A percentile compares a stretch with the other conserved stretches of the same genome.
Evolutionary conservation across 2,329 filamentous ascomycete genomes (phyloP).

Genomic region (Alternaria arborescens): DNA sequence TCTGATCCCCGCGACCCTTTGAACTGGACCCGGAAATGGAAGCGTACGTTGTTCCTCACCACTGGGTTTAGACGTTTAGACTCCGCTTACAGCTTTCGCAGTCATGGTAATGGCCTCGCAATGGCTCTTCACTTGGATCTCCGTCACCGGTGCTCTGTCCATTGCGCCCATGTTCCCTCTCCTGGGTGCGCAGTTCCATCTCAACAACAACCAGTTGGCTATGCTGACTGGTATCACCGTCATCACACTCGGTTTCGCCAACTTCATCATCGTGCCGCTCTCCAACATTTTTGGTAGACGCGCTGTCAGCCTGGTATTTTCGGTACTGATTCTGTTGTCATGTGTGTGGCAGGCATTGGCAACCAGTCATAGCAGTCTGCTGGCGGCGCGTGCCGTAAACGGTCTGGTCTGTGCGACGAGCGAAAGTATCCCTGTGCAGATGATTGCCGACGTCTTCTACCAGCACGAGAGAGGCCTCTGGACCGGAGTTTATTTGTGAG

Average conservation of each 20-base stretch:
- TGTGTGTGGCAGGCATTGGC: slow-evolving; percentile 57
- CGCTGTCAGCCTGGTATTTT: slow-evolving; percentile 52
- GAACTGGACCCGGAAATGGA: slow-evolving; percentile 50
- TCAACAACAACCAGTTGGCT: slow-evolving; percentile 52
- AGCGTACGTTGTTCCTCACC: slow-evolving; percentile 29
- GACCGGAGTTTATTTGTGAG: slow-evolving; percentile 53
- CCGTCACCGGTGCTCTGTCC: slow-evolving; percentile 54
- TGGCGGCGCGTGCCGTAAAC: slow-evolving; percentile 55
- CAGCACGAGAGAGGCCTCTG: slow-evolving; percentile 54
- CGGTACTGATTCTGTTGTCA: slow-evolving; percentile 52
- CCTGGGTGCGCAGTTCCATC: slow-evolving; percentile 52
- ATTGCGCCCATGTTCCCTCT: slow-evolving; percentile 57
- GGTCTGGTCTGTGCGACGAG: slow-evolving; percentile 55
- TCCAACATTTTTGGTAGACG: slow-evolving; percentile 57
- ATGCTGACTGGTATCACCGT: slow-evolving; percentile 56
- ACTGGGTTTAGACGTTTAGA: background rate
- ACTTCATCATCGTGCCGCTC: slow-evolving; percentile 56
- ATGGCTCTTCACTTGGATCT: slow-evolving; percentile 54
- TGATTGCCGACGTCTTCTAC: slow-evolving; percentile 57
- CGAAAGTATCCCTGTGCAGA: slow-evolving; percentile 55
- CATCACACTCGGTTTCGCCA: slow-evolving; percentile 56
- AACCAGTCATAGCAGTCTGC: slow-evolving; percentile 52
- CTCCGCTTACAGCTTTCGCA: slow-evolving; percentile 14
- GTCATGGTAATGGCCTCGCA: slow-evolving; percentile 51
- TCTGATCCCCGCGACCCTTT: slow-evolving; percentile 48